Percentiles rank a stretch among this genome's conserved stretches.
Conservation (phyloP, 768 basidiomycete genomes). For the Lactarius psammicola region DNA sequence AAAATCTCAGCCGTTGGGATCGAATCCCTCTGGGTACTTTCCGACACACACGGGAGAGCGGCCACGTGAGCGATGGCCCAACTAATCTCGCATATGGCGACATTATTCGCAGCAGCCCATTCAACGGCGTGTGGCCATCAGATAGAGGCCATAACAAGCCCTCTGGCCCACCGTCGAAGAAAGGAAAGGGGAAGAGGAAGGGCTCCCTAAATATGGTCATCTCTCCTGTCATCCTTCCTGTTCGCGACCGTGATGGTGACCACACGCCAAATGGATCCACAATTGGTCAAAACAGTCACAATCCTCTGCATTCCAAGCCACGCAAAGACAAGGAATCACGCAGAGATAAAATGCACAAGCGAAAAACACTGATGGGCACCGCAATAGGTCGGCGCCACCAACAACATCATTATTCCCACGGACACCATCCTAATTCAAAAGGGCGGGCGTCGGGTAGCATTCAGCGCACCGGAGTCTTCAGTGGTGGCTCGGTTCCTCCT, state of each 20-base stretch:
- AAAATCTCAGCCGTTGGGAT: slow-evolving; percentile 68
- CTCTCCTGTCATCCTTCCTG: slow-evolving; percentile 53
- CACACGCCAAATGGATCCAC: slow-evolving; percentile 49
- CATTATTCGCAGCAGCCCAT: slow-evolving; percentile 26
- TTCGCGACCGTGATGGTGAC: slow-evolving; percentile 49
- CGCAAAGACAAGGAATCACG: slow-evolving; percentile 56
- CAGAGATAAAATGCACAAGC: slow-evolving; percentile 60
- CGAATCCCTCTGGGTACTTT: slow-evolving; percentile 70
- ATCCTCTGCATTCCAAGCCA: slow-evolving; percentile 47
- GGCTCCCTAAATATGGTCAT: slow-evolving; percentile 37
- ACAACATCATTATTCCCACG: slow-evolving; percentile 52
- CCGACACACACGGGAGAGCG: slow-evolving; percentile 54
- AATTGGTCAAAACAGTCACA: slow-evolving; percentile 33
- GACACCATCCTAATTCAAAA: slow-evolving; percentile 66
- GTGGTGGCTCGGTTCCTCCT: slow-evolving; percentile 29
- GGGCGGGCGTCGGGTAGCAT: slow-evolving; percentile 51
- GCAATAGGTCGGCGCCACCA: slow-evolving; percentile 37
- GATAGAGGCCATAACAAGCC: slow-evolving; percentile 27
- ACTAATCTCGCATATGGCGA: slow-evolving; percentile 23
- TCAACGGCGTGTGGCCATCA: slow-evolving; percentile 30
- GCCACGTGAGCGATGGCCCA: slow-evolving; percentile 25
- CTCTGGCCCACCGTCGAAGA: slow-evolving; percentile 29
- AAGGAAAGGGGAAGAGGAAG: slow-evolving; percentile 37
- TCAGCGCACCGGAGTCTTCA: slow-evolving; percentile 45
- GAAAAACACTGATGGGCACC: slow-evolving; percentile 49